Evolutionary conservation across 73 alveolate species (phyloP), one percentile per base, ranked within the genome.

Genomic region (Paramecium pentaurelia): DNA sequence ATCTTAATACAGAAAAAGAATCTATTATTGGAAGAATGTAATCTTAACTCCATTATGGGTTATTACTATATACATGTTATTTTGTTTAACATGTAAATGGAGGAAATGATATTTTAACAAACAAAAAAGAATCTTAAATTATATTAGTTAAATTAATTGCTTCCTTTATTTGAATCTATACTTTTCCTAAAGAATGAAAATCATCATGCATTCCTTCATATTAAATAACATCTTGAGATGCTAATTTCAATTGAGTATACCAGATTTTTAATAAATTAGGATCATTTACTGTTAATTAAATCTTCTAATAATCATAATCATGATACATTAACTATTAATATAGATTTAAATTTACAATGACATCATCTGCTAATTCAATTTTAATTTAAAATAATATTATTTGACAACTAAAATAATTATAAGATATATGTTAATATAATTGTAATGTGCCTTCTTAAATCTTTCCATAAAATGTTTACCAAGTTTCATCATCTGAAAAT

Each of bases 331-430:
- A 37, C 87, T 68, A 68, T 68, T 73, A 36, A 6, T 73, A 73
- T 71, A 3, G 3, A 30, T 36, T 6, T 28, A 16, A 2, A 34
- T 37, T 73, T 73, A 73, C 87, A 12, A 73, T 73, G 9, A 73
- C 47, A 20, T 73, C 87, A 7, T 80, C 91, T 11, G 12, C 8
- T 80, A 45, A 44, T 42, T 45, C 91, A 9, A 80, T 5, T 49
- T 4, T 45, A 6, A 47, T 36, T 47, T 80, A 36, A 36, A 80
- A 80, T 14, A 80, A 80, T 9, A 80, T 27, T 40, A 80, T 44
- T 80, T 80, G 34, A 36, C 91, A 80, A 80, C 91, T 80, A 16
- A 80, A 80, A 44, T 80, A 47, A 47, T 80, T 80, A 34, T 80
- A 49, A 14, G 91, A 80, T 1, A 80, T 80, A 28, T 80, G 91